Base-by-base conservation (phyloP, 2,329 filamentous ascomycete genomes). In the Anthostomella pinea region DNA sequence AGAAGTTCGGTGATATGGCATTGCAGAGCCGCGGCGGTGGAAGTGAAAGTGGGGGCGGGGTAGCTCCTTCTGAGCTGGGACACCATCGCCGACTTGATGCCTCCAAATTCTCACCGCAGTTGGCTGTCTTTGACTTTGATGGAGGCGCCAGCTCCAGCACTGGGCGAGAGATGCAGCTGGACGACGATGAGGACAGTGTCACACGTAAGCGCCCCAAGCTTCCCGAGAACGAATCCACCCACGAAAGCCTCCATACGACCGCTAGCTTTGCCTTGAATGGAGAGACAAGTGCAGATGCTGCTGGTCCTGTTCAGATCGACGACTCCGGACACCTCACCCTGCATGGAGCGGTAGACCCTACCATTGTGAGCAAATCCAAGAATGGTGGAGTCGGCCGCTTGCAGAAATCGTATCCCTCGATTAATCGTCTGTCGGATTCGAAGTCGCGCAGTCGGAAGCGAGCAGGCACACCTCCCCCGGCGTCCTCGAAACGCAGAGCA, bases 1-100 rank as follows among this genome's bases (percentile, higher is more conserved):
- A 72, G 52, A 65, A 65, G 49, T 77, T 79, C 57, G 65, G 66
- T 33, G 69, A 73, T 38, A 65, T 79, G 33, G 68, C 63, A 10
- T 58, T 79, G 36, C 61, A 35, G 11, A 43, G 41, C 22, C 22
- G 31, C 35, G 40, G 33, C 20, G 33, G 33, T 10, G 24, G 54
- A 49, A 53, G 59, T 36, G 51, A 40, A 54, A 51, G 63, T 56
- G 71, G 69, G 64, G 70, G 66, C 60, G 71, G 68, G 66, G 68
- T 58, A 54, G 40, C 30, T 30, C 15, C 29, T 33, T 38, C 41
- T 24, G 50, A n/a, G n/a, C n/a, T 49, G 42, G 48, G 32, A 44
- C 21, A 35, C 29, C 34, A 22, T 38, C 32, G 17, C 30, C 26
- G 25, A 14, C 33, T 29, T 21, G 38, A 43, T 31, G 19, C 35